phyloP scores from a whole-genome alignment of 768 basidiomycete species.

The Mycena indigotica region DNA sequence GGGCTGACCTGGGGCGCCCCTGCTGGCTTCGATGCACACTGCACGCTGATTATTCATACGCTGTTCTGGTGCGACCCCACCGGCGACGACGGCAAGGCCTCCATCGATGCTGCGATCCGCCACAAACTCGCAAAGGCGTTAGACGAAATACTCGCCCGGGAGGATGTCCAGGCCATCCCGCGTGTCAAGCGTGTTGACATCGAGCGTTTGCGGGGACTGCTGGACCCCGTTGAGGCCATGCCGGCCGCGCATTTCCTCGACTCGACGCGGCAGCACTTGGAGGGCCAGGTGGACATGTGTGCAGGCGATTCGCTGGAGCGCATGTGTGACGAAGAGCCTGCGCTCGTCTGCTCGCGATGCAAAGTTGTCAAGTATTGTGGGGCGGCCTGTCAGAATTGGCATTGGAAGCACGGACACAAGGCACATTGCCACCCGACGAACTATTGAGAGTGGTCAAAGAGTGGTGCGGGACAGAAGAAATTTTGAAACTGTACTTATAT shows the following conservation, averaged over 20 bases:
- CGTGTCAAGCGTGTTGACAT: slow-evolving; percentile 7
- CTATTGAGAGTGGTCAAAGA: no score
- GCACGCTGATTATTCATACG: slow-evolving; percentile 21
- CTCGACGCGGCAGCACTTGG: slow-evolving; percentile 10
- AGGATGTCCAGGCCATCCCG: not conserved
- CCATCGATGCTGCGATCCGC: slow-evolving; percentile 19
- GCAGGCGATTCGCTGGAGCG: not conserved
- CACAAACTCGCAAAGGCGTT: slow-evolving; percentile 6
- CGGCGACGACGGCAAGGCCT: slow-evolving; percentile 26
- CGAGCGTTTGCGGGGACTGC: slow-evolving; percentile 6
- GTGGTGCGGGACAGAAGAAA: no score
- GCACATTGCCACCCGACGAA: slow-evolving; percentile 18
- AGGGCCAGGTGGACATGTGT: slow-evolving; percentile 15
- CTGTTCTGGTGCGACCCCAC: slow-evolving; percentile 25
- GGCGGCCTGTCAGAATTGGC: slow-evolving; percentile 18
- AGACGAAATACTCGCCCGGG: not conserved
- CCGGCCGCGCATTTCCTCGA: slow-evolving; percentile 10
- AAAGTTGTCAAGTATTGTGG: slow-evolving; percentile 23
- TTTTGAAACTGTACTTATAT: no score
- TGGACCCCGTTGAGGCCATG: slow-evolving; percentile 6
- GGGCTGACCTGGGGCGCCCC: slow-evolving; percentile 16
- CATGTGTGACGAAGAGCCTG: slow-evolving; percentile 16
- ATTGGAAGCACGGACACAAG: slow-evolving; percentile 27
- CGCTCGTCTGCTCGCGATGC: slow-evolving; percentile 21
- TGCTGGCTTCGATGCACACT: slow-evolving; percentile 8